Base-by-base conservation (phyloP, 371 early-diverging fungal genomes). In the Circinella minor region DNA sequence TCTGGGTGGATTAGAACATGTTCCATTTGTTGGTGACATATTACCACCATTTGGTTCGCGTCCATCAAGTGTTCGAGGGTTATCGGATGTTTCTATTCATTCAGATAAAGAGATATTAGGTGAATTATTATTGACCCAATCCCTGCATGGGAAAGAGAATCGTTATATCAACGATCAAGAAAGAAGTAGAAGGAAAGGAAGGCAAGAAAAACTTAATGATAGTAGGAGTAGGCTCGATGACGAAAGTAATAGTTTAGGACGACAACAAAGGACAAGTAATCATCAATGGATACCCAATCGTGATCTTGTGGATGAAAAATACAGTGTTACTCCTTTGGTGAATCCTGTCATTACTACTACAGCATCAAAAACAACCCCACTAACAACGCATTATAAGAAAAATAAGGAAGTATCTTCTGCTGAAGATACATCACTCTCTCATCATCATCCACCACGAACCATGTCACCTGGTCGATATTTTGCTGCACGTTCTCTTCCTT, bases 391-490 rank as follows among this genome's bases (percentile, higher is more conserved):
- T 3, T 11, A 11, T 43, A 43, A 43, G 11, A 6, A 43, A 43
- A 43, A 43, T 6, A 43, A 43, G 3, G 43, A 43, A 43, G 11
- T 43, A 43, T 43, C 43, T 43, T 11, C 43, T 20, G 57, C 6
- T 5, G 36, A 39, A 54, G 27, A 27, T 27, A 14, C 47, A 36
- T 59, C 20, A 39, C 47, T 6, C 63, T 15, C 51, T 13, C 27
- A 27, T 27, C 27, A 2, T 27, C 27, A 27, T 27, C 51, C 51
- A 13, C 51, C 51, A 70, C 17, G 69, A 54, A 34, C 69, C 34
- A 65, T 71, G 18, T 78, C 78, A 20, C 77, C 78, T 7, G 81
- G 81, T 0, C 66, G 74, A 18, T 77, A 78, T 55, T 81, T 78
- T 69, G 72, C 68, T n/a, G 77, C 74, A 51, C 61, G 74, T 20